Evolutionary conservation across 176 grass and related monocot species (phyloP).

Genomic region (Bonia amplexicaulis): DNA sequence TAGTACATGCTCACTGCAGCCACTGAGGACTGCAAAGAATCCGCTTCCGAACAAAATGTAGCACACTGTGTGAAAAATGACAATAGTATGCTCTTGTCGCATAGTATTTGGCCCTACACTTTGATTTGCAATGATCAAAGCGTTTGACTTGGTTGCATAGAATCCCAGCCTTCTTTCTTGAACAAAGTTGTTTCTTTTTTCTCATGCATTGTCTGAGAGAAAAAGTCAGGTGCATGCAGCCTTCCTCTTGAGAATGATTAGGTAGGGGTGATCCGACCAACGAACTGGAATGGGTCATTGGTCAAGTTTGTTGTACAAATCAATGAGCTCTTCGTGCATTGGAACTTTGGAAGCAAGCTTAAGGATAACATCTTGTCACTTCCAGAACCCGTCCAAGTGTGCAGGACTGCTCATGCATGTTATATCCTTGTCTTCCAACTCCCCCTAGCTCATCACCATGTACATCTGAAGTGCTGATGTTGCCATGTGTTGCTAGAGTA

Average conservation of each 20-base stretch:
- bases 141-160: conserved; percentile 18
- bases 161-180: not conserved
- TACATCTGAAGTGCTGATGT: conserved; percentile 20
- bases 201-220: conserved; percentile 5
- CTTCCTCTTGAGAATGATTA: not conserved
- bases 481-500: not conserved
- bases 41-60: not conserved
- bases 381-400: conserved; percentile 11
- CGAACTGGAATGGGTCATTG: not conserved
- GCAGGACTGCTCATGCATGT: conserved; percentile 11
- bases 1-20: not conserved
- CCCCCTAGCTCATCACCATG: conserved; percentile 13
- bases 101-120: not conserved
- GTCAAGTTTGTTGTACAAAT: conserved; percentile 16
- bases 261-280: not conserved
- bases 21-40: not conserved
- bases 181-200: not conserved
- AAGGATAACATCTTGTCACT: conserved; percentile 12
- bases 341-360: conserved; percentile 26
- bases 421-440: conserved; percentile 29
- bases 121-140: not conserved
- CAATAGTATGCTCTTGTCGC: not conserved
- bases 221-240: conserved; percentile 9
- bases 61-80: not conserved
- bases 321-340: conserved; percentile 14